Evolutionary conservation across 768 basidiomycete genomes (phyloP).

Genomic region (Hemileccinum impolitum): DNA sequence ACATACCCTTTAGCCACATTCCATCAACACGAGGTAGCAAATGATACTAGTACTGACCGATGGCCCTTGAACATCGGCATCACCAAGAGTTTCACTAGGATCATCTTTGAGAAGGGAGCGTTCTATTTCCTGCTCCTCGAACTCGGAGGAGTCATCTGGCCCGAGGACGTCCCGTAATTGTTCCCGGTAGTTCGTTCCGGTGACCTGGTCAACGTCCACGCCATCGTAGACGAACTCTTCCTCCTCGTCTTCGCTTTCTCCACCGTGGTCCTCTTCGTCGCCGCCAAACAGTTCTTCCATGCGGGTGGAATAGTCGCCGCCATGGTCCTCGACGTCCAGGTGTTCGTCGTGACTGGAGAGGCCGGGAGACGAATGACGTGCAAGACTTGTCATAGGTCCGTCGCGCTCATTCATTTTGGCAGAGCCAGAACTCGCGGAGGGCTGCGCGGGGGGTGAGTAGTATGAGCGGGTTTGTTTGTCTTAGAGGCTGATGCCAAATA

Average conservation of each 20-base stretch:
- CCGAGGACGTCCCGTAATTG: constrained; percentile 73
- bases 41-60: constrained; percentile 30
- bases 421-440: not conserved
- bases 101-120: constrained; percentile 42
- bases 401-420: constrained; percentile 12
- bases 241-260: constrained; percentile 49
- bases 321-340: constrained; percentile 15
- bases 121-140: constrained; percentile 45
- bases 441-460: too few relatives aligned
- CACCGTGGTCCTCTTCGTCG: constrained; percentile 41
- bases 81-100: constrained; percentile 30
- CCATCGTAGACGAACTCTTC: constrained; percentile 74
- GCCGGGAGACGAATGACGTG: constrained; percentile 8
- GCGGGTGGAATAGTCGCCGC: constrained; percentile 24
- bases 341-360: constrained; percentile 22
- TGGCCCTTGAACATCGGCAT: constrained; percentile 17
- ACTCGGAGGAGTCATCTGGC: constrained; percentile 51
- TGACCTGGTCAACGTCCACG: constrained; percentile 49
- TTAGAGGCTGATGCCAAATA: constrained; percentile 28
- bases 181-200: constrained; percentile 56
- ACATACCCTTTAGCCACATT: constrained; percentile 24
- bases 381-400: not conserved
- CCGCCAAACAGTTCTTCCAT: constrained; percentile 34
- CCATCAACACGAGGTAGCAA: constrained; percentile 16
- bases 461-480: constrained; percentile 21